These are phyloP conservation scores for Juglanconis oblonga DNA, from an alignment of 2,329 filamentous ascomycete species.

Conservation along the genomic window DNA sequence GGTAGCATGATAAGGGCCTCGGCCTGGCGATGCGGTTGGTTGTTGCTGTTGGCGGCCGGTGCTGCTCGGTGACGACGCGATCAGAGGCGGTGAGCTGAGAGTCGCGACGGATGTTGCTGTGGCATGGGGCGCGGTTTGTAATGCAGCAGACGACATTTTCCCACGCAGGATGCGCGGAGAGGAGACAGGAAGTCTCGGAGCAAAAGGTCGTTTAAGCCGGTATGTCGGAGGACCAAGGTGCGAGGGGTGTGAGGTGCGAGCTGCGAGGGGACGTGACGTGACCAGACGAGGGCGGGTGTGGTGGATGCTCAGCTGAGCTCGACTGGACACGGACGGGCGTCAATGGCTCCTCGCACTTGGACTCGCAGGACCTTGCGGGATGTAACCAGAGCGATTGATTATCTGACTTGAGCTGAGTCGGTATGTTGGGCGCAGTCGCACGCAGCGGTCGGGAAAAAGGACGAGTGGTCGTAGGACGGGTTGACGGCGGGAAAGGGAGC, in stretches of 20 bases:
- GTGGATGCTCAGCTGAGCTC: not conserved
- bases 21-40: slow-evolving; percentile 42
- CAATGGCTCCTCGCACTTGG: not conserved
- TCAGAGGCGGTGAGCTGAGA: slow-evolving; percentile 44
- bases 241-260: not conserved
- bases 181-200: not conserved
- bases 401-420: slow-evolving; percentile 1
- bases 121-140: slow-evolving; percentile 59
- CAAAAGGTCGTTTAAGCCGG: not conserved
- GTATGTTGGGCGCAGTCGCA: slow-evolving; percentile 6
- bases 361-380: not conserved
- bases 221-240: not conserved
- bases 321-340: not conserved
- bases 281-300: not conserved
- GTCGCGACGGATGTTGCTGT: slow-evolving; percentile 41
- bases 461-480: not conserved
- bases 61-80: slow-evolving; percentile 42
- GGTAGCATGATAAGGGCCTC: slow-evolving; percentile 56
- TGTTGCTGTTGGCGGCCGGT: slow-evolving; percentile 36
- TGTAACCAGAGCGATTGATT: not conserved
- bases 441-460: not conserved
- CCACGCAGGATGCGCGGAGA: slow-evolving; percentile 25
- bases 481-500: slow-evolving; percentile 1
- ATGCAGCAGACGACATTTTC: slow-evolving; percentile 61
- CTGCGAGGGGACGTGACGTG: not conserved